Percentiles rank a stretch among this genome's conserved stretches.
Evolutionary conservation across 2,329 filamentous ascomycete genomes (phyloP).

Genomic region (Microthyrium microscopicum): DNA sequence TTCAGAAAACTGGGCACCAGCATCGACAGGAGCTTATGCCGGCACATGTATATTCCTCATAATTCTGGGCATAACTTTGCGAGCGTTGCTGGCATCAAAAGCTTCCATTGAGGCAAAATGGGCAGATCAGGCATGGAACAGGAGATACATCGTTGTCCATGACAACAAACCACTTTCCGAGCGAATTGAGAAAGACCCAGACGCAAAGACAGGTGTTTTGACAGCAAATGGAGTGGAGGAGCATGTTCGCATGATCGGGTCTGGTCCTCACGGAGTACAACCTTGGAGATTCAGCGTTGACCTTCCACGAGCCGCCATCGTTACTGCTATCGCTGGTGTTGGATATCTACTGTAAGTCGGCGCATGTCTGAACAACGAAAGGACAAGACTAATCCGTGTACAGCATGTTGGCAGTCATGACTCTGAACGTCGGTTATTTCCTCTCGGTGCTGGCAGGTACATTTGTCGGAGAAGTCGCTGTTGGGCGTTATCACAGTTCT

Average conservation of each 20-base stretch:
- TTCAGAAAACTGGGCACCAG: constrained; percentile 58
- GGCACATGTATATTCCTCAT: constrained; percentile 88
- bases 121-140: constrained; percentile 53
- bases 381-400: background rate
- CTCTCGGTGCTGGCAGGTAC: constrained; percentile 59
- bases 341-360: constrained; percentile 68
- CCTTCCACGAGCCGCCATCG: constrained; percentile 52
- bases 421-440: constrained; percentile 74
- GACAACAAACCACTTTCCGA: constrained; percentile 45
- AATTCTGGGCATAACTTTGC: constrained; percentile 52
- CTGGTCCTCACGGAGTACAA: constrained; percentile 33
- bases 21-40: constrained; percentile 54
- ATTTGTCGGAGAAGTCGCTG: constrained; percentile 70
- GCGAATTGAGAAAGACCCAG: constrained; percentile 28
- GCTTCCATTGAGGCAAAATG: constrained; percentile 45
- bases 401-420: constrained; percentile 90
- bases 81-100: constrained; percentile 56
- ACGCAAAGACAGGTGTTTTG: constrained; percentile 45
- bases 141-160: constrained; percentile 60
- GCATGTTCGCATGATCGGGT: constrained; percentile 56
- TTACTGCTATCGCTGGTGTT: constrained; percentile 56
- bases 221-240: constrained; percentile 69
- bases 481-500: constrained; percentile 73
- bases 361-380: background rate
- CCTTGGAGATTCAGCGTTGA: constrained; percentile 77